Evolutionary conservation across 2,329 filamentous ascomycete species (phyloP).

Genomic region (Aspergillus calidoustus): DNA sequence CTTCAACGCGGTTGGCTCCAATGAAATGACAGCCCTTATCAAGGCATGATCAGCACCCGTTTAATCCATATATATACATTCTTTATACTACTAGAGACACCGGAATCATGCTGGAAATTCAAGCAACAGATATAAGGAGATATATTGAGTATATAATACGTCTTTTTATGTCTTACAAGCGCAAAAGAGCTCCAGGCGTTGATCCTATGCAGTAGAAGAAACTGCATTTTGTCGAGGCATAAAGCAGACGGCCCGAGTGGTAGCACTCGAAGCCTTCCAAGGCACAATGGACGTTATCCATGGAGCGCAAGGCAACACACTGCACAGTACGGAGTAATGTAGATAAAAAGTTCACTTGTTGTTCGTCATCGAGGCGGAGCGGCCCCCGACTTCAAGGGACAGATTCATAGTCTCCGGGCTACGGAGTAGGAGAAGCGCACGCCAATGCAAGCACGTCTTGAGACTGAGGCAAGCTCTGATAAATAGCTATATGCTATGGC

Average conservation of each 20-base stretch:
- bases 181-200: neutral
- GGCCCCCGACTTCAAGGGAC: neutral
- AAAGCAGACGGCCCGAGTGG: neutral
- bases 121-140: slow-evolving; percentile 6
- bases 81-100: slow-evolving; percentile 7
- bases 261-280: neutral
- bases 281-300: neutral
- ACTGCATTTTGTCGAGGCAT: neutral
- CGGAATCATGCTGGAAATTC: slow-evolving; percentile 5
- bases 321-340: neutral
- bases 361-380: neutral
- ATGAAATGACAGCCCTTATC: slow-evolving; percentile 30
- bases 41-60: slow-evolving; percentile 27
- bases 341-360: neutral
- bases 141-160: slow-evolving; percentile 11
- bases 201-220: neutral
- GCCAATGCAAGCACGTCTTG: neutral
- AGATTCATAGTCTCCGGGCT: neutral
- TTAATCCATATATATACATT: slow-evolving; percentile 16
- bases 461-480: neutral
- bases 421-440: neutral
- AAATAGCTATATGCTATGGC: neutral
- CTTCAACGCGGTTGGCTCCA: slow-evolving; percentile 38
- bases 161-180: neutral
- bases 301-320: neutral